Base-by-base conservation (phyloP, 2,329 filamentous ascomycete species). In the Allantophomopsis lycopodina region DNA sequence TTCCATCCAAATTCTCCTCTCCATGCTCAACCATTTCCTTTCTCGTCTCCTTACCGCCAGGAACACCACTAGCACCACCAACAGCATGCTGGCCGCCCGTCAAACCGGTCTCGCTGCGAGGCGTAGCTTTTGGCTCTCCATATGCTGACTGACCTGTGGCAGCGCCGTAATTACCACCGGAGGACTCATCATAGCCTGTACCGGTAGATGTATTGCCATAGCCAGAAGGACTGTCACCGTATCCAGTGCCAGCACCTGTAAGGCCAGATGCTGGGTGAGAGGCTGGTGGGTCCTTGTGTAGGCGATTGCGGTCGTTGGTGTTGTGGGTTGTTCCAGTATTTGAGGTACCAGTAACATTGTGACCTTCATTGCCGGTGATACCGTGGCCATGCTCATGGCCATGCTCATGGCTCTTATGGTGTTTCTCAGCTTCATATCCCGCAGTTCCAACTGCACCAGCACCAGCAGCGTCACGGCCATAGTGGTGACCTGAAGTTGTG, bases 231-330 rank as follows among this genome's bases (percentile, higher is more conserved):
- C 32, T 34, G 11, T 28, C 23, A 10, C 23, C 23, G 12, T 34
- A 34, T 15, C 16, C 32, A 3, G n/a, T 34, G 7, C 32, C 32
- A 34, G 32, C 32, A 8, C n/a, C n/a, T 8, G 32, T 17, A 14
- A 40, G 34, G 18, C 47, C 43, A 10, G 47, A 35, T 32, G 48
- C 48, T 11, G 48, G 46, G 37, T 51, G 48, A 8, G 16, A 36
- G 34, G 47, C 39, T 17, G 50, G 50, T 38, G 49, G 48, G 15
- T 48, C 50, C 32, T 53, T 53, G 28, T 51, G 49, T 11, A 53
- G 36, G 39, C 42, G 43, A 32, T 48, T 47, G 1, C 44, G 37
- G 7, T 45, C 49, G 37, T 42, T 34, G 14, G 32, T 3, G 13
- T 34, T 10, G 32, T 34, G 14, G 16, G 32, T 13, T 34, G 32